phyloP scores from a whole-genome alignment of 2,329 filamentous ascomycete species.

The Fusarium annulatum region DNA sequence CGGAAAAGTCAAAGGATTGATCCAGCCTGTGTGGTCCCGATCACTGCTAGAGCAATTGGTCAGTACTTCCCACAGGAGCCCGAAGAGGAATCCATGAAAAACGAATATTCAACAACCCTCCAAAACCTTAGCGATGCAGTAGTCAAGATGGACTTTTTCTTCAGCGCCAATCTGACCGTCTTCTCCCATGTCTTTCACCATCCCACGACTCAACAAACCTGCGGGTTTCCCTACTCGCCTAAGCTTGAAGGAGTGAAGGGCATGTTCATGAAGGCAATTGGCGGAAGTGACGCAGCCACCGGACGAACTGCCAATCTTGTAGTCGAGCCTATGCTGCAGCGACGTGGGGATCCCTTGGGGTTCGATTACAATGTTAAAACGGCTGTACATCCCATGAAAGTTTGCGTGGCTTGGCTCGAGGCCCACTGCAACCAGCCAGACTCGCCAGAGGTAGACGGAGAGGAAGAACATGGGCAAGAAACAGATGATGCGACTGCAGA shows the following conservation, averaged over 20 bases:
- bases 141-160: not conserved
- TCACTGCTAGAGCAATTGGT: not conserved
- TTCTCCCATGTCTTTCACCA: not conserved
- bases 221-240: not conserved
- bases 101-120: too few relatives aligned
- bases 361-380: not conserved
- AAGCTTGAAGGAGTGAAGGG: too few relatives aligned
- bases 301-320: not conserved
- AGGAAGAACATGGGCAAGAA: not conserved
- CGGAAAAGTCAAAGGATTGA: not conserved
- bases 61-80: not conserved
- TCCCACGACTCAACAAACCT: not conserved
- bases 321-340: not conserved
- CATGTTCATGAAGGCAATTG: too few relatives aligned
- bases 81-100: too few relatives aligned
- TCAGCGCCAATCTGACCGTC: not conserved
- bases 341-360: not conserved
- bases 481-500: not conserved
- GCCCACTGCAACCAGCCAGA: not conserved
- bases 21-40: not conserved
- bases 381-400: not conserved
- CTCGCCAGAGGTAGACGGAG: not conserved
- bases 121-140: too few relatives aligned
- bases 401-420: not conserved
- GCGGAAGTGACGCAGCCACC: too few relatives aligned